phyloP scores from a whole-genome alignment of 129 eudicot genomes.

The Gnaphalium uliginosum region DNA sequence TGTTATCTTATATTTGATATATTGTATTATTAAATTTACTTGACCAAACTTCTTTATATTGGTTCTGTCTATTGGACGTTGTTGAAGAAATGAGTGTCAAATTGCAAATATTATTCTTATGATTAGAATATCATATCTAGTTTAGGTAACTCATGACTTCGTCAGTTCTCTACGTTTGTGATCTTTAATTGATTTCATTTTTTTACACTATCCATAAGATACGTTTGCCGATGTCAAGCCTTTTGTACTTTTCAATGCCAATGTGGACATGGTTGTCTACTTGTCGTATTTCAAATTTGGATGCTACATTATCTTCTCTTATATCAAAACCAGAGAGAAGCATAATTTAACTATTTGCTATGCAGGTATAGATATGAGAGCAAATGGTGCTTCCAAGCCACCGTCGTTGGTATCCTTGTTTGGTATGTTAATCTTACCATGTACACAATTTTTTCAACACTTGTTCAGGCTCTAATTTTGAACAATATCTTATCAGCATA shows the following conservation, averaged over 20 bases:
- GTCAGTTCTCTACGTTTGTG: background rate
- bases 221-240: background rate
- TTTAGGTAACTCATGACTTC: background rate
- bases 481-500: background rate
- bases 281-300: background rate
- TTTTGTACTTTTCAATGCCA: background rate
- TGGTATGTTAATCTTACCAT: slow-evolving; percentile 47
- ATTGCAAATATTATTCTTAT: background rate
- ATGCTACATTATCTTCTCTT: background rate
- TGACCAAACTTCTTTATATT: slow-evolving; percentile 35
- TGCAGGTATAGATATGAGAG: slow-evolving; percentile 62
- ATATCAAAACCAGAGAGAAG: background rate
- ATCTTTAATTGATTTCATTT: background rate
- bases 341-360: slow-evolving; percentile 19
- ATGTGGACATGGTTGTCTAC: background rate
- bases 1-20: slow-evolving; percentile 7
- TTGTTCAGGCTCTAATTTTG: slow-evolving; percentile 14
- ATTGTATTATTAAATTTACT: background rate
- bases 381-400: slow-evolving; percentile 67
- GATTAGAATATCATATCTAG: background rate
- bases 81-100: background rate
- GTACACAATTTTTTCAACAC: slow-evolving; percentile 28
- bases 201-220: background rate
- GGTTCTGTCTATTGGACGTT: background rate
- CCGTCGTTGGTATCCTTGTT: slow-evolving; percentile 73